These are phyloP conservation scores for Phaeotremella skinneri DNA, from an alignment of 768 basidiomycete species.

Conservation along the genomic window DNA sequence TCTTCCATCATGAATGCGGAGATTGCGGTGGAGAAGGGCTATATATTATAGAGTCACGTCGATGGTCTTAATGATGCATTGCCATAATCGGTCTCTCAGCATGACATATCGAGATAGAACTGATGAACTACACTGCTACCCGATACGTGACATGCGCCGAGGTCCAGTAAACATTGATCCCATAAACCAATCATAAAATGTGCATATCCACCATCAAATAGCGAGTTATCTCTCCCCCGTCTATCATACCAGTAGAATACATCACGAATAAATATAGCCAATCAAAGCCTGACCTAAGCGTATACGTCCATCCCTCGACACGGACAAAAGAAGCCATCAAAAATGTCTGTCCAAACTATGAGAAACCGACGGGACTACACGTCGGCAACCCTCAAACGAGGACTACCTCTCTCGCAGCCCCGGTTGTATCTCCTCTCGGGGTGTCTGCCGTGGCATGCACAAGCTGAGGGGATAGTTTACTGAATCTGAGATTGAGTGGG, in stretches of 20 bases:
- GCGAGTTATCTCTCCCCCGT: too few species aligned
- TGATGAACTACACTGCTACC: too few species aligned
- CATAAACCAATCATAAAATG: too few species aligned
- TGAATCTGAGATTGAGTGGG: not conserved
- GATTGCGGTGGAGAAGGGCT: conserved; percentile 77
- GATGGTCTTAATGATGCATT: too few species aligned
- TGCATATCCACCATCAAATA: too few species aligned
- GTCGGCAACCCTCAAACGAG: conserved; percentile 46
- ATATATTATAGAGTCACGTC: conserved; percentile 35
- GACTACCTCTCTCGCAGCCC: conserved; percentile 12
- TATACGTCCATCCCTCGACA: not conserved
- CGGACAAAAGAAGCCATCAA: not conserved
- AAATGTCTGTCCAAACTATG: conserved; percentile 44
- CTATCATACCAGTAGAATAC: not conserved
- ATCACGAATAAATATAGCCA: not conserved
- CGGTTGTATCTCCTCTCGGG: not conserved
- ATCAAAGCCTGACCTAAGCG: not conserved
- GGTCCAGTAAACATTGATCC: not conserved
- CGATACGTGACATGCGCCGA: not conserved
- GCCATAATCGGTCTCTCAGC: too few species aligned
- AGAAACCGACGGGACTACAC: conserved; percentile 27
- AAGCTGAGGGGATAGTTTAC: not conserved
- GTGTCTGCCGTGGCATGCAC: not conserved
- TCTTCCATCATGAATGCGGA: conserved; percentile 97
- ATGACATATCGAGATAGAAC: too few species aligned